phyloP scores from a whole-genome alignment of 345 rosid genomes.

The Eucalyptus sp. region DNA sequence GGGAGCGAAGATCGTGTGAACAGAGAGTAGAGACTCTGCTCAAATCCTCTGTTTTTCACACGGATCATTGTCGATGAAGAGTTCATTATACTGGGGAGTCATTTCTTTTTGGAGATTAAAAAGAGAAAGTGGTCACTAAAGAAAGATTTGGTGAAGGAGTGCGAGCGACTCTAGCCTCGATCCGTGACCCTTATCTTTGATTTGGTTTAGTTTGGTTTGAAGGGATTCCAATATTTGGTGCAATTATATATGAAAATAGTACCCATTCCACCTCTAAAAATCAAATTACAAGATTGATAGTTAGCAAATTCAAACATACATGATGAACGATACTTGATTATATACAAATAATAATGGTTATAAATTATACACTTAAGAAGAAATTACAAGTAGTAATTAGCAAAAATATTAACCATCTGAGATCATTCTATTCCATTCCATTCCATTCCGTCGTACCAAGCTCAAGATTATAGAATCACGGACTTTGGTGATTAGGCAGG shows the following conservation, averaged over 20 bases:
- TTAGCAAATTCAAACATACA: background rate
- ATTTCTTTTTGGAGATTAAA: background rate
- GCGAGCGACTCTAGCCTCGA: background rate
- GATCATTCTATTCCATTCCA: background rate
- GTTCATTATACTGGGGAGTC: background rate
- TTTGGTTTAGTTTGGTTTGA: background rate
- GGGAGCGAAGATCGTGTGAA: background rate
- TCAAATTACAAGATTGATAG: background rate
- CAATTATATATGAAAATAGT: background rate
- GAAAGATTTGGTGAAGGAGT: background rate
- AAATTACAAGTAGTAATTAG: background rate
- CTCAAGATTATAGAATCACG: background rate
- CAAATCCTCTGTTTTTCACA: background rate
- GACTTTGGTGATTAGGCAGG: background rate
- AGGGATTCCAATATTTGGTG: background rate
- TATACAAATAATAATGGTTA: background rate
- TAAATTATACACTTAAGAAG: background rate
- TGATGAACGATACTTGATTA: background rate
- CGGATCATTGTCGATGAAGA: background rate
- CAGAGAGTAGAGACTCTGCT: background rate
- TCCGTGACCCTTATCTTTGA: background rate
- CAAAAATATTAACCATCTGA: background rate
- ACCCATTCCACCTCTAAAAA: background rate
- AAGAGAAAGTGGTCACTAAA: background rate
- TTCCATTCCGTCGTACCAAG: background rate